Evolutionary conservation across 164 flowering plant species (phyloP).

Genomic region (Hamamelis virginiana): DNA sequence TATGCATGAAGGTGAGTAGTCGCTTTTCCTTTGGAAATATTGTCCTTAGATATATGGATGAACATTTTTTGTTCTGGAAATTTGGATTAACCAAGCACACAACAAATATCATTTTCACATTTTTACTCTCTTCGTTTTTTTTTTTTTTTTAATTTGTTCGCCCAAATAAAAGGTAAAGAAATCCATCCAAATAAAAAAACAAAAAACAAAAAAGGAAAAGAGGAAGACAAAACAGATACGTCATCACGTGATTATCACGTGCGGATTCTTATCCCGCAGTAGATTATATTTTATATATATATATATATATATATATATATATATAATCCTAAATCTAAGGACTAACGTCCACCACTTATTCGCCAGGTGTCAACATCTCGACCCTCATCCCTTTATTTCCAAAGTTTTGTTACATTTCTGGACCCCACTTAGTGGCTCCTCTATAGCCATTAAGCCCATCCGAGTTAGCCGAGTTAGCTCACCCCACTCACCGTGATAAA

Average conservation of each 20-base stretch:
- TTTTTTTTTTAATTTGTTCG: neutral
- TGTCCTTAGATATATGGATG: no score
- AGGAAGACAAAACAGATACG: neutral
- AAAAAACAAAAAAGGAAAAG: neutral
- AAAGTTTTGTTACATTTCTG: neutral
- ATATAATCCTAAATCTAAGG: neutral
- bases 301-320: no score
- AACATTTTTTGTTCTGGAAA: no score
- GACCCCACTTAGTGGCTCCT: neutral
- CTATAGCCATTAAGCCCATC: neutral
- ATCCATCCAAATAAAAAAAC: neutral
- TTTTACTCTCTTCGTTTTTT: no score
- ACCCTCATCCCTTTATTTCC: neutral
- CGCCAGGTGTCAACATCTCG: slow-evolving; percentile 33
- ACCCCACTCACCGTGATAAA: slow-evolving; percentile 42
- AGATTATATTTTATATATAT: no score
- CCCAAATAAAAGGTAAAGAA: neutral
- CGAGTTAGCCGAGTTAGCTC: no score
- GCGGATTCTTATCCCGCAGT: slow-evolving; percentile 17
- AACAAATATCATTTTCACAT: neutral
- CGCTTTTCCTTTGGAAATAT: no score
- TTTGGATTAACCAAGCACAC: no score
- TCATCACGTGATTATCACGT: slow-evolving; percentile 25
- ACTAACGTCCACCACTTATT: slow-evolving; percentile 23
- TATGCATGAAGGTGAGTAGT: no score